Evolutionary conservation across 2,329 filamentous ascomycete species (phyloP).

Genomic region (Fusarium sp.): DNA sequence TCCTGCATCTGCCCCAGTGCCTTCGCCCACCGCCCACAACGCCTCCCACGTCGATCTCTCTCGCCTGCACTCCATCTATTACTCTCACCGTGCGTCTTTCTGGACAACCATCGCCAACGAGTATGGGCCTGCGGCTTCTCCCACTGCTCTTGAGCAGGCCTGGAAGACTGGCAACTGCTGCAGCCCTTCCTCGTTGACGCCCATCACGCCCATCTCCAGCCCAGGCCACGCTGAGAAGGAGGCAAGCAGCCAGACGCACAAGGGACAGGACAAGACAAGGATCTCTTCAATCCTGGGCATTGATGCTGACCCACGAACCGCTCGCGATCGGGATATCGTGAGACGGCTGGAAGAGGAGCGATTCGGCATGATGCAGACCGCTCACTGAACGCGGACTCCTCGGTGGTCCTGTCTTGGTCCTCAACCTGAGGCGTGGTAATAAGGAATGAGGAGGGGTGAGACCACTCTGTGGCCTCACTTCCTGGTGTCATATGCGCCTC

Average conservation of each 20-base stretch:
- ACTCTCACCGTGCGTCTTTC: slow-evolving; percentile 73
- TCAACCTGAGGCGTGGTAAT: slow-evolving; percentile 17
- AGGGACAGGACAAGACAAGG: slow-evolving; percentile 63
- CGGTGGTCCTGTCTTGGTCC: slow-evolving; percentile 14
- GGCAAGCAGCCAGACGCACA: slow-evolving; percentile 46
- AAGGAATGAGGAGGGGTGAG: slow-evolving; percentile 23
- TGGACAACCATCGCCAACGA: slow-evolving; percentile 77
- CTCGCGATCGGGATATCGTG: slow-evolving; percentile 66
- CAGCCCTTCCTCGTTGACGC: slow-evolving; percentile 53
- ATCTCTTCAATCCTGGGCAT: slow-evolving; percentile 71
- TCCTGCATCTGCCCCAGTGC: slow-evolving; percentile 52
- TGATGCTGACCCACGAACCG: slow-evolving; percentile 65
- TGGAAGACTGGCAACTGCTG: slow-evolving; percentile 64
- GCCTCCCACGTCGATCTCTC: slow-evolving; percentile 66
- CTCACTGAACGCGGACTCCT: slow-evolving; percentile 32
- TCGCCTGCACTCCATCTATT: slow-evolving; percentile 75
- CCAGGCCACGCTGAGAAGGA: slow-evolving; percentile 58
- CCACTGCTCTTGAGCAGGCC: slow-evolving; percentile 73
- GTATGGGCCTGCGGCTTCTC: slow-evolving; percentile 71
- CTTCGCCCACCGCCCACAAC: slow-evolving; percentile 46
- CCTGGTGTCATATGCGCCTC: slow-evolving; percentile 36
- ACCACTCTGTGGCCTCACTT: slow-evolving; percentile 6
- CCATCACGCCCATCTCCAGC: slow-evolving; percentile 63
- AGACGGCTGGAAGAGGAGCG: slow-evolving; percentile 64
- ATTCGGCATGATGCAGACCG: slow-evolving; percentile 47